Base-by-base conservation (phyloP, 768 basidiomycete genomes). In the Pisolithus microcarpus region DNA sequence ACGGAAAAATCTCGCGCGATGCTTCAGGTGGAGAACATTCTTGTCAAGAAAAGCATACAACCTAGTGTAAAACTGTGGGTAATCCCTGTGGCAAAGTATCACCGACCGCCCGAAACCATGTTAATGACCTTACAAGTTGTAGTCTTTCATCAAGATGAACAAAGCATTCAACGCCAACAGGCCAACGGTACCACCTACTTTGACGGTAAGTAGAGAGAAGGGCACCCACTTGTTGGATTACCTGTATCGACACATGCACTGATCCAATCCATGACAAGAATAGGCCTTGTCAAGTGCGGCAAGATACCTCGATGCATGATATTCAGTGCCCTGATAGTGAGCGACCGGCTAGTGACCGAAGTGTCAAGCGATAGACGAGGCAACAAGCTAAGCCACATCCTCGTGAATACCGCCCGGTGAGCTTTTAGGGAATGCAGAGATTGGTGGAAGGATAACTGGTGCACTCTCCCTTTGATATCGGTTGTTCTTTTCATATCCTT, bases 1-100 rank as follows among this genome's bases (percentile, higher is more conserved):
- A 26, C 95, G 81, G 77, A 99, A 96, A 72, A 99, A 98, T 38
- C 95, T 80, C 1, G 95, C 87, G 11, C 96, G 81, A 63, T 96
- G 87, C 62, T 91, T 95, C 47, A 90, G 78, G 60, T 98, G 95
- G 7, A 99, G 77, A 4, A 96, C 78, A 18, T 93, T 81, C 9
- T 85, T 77, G 63, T 95, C 88, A 18, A 98, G 78, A 64, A 97
- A 88, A 1, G 84, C 78, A 64, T 98, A 98, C 2, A 99, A 78
- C 5, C 87, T 84, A 6, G 84, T 87, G 70, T 96, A 99, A 70
- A 99, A 97, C 10, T 84, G 85, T 2, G 96, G 94, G 61, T 95
- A 98, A 61, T 99, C 96, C 9, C 95, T 97, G 61, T 48, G 48
- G 40, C 26, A 48, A 7, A 50, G 4, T 43, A 37, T 48, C 59